phyloP scores from a whole-genome alignment of 208 protist genomes.

The Endotrypanum monterogeii region DNA sequence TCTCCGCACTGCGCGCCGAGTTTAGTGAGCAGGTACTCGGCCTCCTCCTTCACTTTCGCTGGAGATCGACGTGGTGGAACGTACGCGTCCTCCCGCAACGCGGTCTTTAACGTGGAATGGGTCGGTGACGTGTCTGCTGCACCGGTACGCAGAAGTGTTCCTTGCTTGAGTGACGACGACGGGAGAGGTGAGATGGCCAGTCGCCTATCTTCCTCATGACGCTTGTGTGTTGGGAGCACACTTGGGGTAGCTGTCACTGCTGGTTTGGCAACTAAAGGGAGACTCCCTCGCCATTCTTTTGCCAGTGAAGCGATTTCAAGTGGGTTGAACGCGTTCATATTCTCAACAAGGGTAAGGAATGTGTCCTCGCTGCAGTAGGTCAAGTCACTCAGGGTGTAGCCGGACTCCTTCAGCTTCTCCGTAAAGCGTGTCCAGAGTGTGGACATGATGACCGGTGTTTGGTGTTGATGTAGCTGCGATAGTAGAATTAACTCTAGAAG shows the following conservation, averaged over 20 bases:
- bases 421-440: constrained; percentile 53
- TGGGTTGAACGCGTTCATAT: constrained; percentile 58
- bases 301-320: constrained; percentile 46
- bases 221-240: not conserved
- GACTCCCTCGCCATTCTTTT: constrained; percentile 43
- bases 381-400: constrained; percentile 67
- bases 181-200: not conserved
- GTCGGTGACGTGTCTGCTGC: constrained; percentile 5
- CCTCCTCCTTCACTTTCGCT: constrained; percentile 35
- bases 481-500: not conserved
- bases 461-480: not conserved
- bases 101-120: constrained; percentile 21
- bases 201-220: not conserved
- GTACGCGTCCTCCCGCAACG: constrained; percentile 28
- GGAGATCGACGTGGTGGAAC: constrained; percentile 25
- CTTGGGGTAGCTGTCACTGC: not conserved
- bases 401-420: constrained; percentile 45
- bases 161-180: not conserved
- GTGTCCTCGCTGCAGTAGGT: constrained; percentile 59
- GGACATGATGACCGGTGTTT: constrained; percentile 31
- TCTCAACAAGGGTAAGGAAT: constrained; percentile 60
- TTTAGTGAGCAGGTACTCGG: constrained; percentile 35
- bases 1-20: constrained; percentile 28
- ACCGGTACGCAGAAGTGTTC: not conserved
- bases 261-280: not conserved